Conservation (phyloP, 202 grass and related monocot species). For the Brachypodium distachyon region DNA sequence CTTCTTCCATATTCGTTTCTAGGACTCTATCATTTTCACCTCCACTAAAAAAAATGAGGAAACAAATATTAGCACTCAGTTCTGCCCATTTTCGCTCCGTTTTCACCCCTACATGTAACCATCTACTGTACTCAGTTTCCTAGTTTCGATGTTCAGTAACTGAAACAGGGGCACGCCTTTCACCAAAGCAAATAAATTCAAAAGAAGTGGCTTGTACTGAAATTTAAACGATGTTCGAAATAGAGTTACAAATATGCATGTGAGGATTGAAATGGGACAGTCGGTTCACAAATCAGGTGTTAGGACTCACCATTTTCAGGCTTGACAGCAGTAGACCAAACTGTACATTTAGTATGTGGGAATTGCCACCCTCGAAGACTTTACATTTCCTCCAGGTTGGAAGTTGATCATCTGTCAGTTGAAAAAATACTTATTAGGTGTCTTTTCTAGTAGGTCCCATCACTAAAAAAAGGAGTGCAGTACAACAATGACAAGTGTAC, state of each 20-base stretch:
- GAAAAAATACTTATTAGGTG: constrained; percentile 21
- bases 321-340: constrained; percentile 50
- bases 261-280: not conserved
- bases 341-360: constrained; percentile 57
- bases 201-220: not conserved
- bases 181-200: not conserved
- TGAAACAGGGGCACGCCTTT: not conserved
- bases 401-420: constrained; percentile 56
- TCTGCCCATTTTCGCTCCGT: too few relatives aligned
- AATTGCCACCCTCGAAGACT: constrained; percentile 54
- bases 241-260: not conserved
- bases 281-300: not conserved
- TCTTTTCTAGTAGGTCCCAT: not conserved
- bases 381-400: constrained; percentile 68
- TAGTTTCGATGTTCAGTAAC: not conserved
- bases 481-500: not conserved
- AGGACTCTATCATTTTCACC: too few relatives aligned
- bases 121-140: not conserved
- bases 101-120: too few relatives aligned
- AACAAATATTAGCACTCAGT: too few relatives aligned
- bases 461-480: not conserved
- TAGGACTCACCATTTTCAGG: constrained; percentile 79
- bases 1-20: too few relatives aligned
- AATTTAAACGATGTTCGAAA: not conserved
- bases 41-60: too few relatives aligned